Evolutionary conservation across 2,329 filamentous ascomycete genomes (phyloP).

Genomic region (Exophiala aquamarina): DNA sequence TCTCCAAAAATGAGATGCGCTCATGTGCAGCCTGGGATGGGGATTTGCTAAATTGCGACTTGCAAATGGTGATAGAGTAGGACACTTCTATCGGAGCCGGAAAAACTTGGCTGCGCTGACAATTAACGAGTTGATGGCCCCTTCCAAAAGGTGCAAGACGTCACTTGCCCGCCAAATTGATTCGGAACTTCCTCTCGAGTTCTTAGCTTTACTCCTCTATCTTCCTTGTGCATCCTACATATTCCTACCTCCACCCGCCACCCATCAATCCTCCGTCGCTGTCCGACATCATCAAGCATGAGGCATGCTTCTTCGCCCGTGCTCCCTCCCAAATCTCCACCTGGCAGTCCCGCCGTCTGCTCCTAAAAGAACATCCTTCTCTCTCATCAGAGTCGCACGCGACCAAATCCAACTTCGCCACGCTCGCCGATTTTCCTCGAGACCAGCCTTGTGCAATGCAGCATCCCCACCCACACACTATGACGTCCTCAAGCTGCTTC

Average conservation of each 20-base stretch:
- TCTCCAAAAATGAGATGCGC: too few species aligned
- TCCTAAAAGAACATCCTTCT: background rate
- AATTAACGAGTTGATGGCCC: too few species aligned
- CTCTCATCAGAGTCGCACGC: slow-evolving; percentile 5
- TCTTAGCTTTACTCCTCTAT: background rate
- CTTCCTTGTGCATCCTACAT: background rate
- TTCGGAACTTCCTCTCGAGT: background rate
- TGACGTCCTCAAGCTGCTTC: slow-evolving; percentile 71
- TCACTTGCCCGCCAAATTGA: slow-evolving; percentile 1
- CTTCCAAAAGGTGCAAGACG: slow-evolving; percentile 11
- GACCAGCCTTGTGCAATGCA: slow-evolving; percentile 12
- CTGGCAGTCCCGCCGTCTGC: slow-evolving; percentile 14
- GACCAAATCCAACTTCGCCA: background rate
- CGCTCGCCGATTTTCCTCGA: slow-evolving; percentile 18
- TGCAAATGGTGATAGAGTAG: too few species aligned
- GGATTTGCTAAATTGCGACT: too few species aligned
- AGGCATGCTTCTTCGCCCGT: slow-evolving; percentile 28
- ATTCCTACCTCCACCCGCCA: background rate
- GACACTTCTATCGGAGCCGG: too few species aligned
- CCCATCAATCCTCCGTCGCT: background rate
- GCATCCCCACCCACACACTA: slow-evolving; percentile 65
- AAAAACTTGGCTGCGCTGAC: too few species aligned
- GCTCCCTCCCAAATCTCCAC: slow-evolving; percentile 21
- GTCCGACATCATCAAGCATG: slow-evolving; percentile 21
- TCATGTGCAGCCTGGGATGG: too few species aligned